These are phyloP conservation scores for Cladosporium colombiae DNA, from an alignment of 2,329 filamentous ascomycete species.

Conservation along the genomic window DNA sequence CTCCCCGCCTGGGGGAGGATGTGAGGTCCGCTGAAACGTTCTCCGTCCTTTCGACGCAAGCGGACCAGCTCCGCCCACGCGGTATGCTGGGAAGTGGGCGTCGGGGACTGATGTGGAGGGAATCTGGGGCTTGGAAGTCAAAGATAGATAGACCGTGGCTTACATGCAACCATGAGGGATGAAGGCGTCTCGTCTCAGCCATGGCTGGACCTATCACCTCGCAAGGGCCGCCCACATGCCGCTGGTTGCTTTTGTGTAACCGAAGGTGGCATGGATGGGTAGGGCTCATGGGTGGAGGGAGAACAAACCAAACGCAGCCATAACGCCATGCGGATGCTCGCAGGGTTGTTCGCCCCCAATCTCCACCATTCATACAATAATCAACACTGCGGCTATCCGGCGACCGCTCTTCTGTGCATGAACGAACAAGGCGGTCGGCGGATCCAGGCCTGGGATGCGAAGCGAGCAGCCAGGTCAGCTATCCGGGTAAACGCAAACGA, in stretches of 20 bases:
- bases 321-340: background rate
- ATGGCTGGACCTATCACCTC: background rate
- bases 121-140: constrained; percentile 1
- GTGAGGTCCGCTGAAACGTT: background rate
- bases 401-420: constrained; percentile 14
- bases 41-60: background rate
- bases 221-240: constrained; percentile 10
- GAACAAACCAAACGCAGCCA: background rate
- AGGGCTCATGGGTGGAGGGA: background rate
- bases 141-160: background rate
- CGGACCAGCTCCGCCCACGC: background rate
- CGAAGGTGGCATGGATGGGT: background rate
- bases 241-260: background rate
- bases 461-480: constrained; percentile 2
- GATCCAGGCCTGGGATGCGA: background rate
- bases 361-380: background rate
- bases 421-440: background rate
- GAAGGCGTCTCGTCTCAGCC: background rate
- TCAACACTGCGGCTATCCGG: background rate
- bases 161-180: background rate
- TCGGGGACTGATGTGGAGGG: constrained; percentile 5
- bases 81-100: background rate
- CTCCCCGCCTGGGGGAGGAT: background rate
- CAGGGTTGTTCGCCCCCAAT: background rate
- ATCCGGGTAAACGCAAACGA: constrained; percentile 18